Percentiles rank a stretch among this genome's conserved stretches.
These are phyloP conservation scores for Coelastrella sp. DNA, from an alignment of 139 green algal genomes.

Conservation along the genomic window DNA sequence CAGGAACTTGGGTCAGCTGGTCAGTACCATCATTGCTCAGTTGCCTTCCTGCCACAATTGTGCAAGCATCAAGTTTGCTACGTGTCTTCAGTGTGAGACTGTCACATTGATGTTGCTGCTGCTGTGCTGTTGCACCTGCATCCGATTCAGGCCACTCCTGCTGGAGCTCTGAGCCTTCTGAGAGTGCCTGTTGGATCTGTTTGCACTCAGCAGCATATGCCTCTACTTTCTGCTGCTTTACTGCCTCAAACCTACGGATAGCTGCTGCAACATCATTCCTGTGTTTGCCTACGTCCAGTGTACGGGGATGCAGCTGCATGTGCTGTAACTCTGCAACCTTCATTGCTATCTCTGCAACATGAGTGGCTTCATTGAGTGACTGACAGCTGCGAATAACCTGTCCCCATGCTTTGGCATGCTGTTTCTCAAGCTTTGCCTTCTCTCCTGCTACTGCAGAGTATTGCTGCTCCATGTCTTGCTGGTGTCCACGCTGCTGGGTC, in stretches of 20 bases:
- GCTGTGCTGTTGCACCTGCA: too few relatives aligned
- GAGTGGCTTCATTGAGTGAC: not conserved
- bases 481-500: not conserved
- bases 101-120: too few relatives aligned
- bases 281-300: not conserved
- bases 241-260: not conserved
- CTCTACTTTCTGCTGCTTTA: not conserved
- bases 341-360: not conserved
- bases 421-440: not conserved
- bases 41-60: too few relatives aligned
- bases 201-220: not conserved
- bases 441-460: not conserved
- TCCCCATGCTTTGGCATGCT: not conserved
- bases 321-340: not conserved
- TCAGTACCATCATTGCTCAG: too few relatives aligned
- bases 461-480: not conserved
- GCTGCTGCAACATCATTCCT: not conserved
- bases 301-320: not conserved
- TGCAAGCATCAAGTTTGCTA: too few relatives aligned
- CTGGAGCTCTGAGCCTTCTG: too few relatives aligned
- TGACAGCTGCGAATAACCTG: not conserved
- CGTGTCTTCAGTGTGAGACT: too few relatives aligned
- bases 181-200: too few relatives aligned
- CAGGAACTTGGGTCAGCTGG: too few relatives aligned
- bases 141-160: too few relatives aligned